phyloP scores from a whole-genome alignment of 495 filamentous ascomycete genomes.

The Pyronema domesticum region DNA sequence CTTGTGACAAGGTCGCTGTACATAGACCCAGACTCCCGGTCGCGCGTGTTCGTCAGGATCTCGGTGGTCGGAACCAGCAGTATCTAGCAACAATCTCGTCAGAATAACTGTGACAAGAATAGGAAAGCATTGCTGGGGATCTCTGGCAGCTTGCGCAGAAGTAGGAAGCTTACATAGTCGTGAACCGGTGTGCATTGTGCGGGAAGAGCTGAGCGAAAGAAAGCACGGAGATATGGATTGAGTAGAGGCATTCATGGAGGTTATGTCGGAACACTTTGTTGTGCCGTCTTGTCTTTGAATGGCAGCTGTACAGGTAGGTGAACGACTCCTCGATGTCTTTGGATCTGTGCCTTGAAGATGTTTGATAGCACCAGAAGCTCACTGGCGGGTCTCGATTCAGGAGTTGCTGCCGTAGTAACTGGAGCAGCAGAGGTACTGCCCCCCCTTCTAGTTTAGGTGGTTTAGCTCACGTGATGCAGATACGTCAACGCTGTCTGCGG shows the following conservation, averaged over 20 bases:
- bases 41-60: conserved; percentile 69
- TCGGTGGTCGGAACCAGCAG: conserved; percentile 89
- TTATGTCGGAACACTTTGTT: background rate
- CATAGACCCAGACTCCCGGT: conserved; percentile 61
- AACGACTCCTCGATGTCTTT: background rate
- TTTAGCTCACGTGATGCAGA: background rate
- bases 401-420: background rate
- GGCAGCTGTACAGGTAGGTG: background rate
- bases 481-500: background rate
- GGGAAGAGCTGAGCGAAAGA: conserved; percentile 89
- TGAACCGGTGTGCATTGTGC: conserved; percentile 83
- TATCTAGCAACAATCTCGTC: conserved; percentile 34
- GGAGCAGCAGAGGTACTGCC: background rate
- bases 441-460: background rate
- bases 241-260: conserved; percentile 84
- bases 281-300: background rate
- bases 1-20: conserved; percentile 67
- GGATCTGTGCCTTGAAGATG: background rate
- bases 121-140: background rate
- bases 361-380: background rate
- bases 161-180: conserved; percentile 46
- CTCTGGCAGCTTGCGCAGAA: background rate
- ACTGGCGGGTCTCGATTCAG: background rate
- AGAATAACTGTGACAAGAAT: background rate
- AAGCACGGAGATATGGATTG: conserved; percentile 95